Percentiles rank a stretch among this genome's conserved stretches.
phyloP scores from a whole-genome alignment of 768 basidiomycete genomes.

The Lentinula guzmanii region DNA sequence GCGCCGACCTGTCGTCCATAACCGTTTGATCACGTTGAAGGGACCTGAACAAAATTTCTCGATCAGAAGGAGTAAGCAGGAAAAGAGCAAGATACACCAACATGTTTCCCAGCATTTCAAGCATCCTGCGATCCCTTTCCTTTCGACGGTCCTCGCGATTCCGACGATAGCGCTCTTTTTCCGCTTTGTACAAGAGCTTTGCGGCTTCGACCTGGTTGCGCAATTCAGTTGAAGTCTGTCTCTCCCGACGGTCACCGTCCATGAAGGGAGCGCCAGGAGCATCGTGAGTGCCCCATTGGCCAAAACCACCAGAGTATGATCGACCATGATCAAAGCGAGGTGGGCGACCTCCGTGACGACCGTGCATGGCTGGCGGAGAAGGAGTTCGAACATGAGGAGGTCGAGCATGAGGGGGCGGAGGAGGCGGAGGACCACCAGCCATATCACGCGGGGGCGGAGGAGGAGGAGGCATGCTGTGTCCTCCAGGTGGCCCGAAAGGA shows the following conservation, averaged over 20 bases:
- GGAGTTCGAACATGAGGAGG: slow-evolving; percentile 9
- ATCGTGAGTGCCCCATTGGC: slow-evolving; percentile 24
- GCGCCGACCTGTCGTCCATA: slow-evolving; percentile 5
- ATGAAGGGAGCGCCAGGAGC: slow-evolving; percentile 20
- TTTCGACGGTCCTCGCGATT: slow-evolving; percentile 46
- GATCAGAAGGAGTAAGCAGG: not conserved
- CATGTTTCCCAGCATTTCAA: slow-evolving; percentile 5
- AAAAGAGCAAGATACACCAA: not conserved
- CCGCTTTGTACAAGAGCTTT: slow-evolving; percentile 58
- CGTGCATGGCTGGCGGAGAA: not conserved
- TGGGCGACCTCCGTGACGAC: slow-evolving; percentile 15
- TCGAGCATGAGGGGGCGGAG: slow-evolving; percentile 11
- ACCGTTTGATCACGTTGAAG: slow-evolving; percentile 1
- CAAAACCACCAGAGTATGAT: not conserved
- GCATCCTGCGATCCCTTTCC: slow-evolving; percentile 22
- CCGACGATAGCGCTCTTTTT: slow-evolving; percentile 64
- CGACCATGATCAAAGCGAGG: not conserved
- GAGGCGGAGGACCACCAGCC: slow-evolving; percentile 6
- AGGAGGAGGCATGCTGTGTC: slow-evolving; percentile 11
- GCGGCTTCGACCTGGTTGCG: slow-evolving; percentile 52
- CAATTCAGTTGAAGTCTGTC: slow-evolving; percentile 15
- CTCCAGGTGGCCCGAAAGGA: slow-evolving; percentile 11
- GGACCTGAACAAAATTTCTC: not conserved
- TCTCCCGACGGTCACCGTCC: not conserved
- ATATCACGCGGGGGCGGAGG: slow-evolving; percentile 14